Evolutionary conservation across 2,329 filamentous ascomycete species (phyloP).

Genomic region (Botryotinia narcissicola): DNA sequence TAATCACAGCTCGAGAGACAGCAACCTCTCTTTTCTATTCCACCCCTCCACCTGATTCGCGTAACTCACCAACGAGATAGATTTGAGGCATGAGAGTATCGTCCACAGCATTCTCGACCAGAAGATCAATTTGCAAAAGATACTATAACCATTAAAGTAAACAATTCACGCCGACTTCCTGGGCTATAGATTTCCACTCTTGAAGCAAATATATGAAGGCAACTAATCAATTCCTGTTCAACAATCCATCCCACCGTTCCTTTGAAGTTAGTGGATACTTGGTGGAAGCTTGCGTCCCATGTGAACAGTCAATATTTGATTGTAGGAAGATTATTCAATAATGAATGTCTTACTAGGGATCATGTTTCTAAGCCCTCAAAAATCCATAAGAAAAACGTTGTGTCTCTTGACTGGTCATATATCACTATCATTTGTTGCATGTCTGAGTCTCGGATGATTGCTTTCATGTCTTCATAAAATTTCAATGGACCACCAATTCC

Average conservation of each 20-base stretch:
- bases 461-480: not conserved
- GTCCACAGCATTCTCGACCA: not conserved
- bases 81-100: too few relatives aligned
- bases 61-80: not conserved
- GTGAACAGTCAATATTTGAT: not conserved
- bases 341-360: not conserved
- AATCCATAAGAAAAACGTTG: not conserved
- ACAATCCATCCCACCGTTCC: not conserved
- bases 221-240: not conserved
- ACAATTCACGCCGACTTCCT: not conserved
- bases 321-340: not conserved
- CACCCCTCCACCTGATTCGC: not conserved
- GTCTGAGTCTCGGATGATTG: constrained; percentile 20
- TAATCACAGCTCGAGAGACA: not conserved
- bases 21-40: not conserved
- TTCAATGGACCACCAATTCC: not conserved
- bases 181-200: not conserved
- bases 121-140: not conserved
- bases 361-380: not conserved
- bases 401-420: constrained; percentile 5
- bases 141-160: not conserved
- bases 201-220: not conserved
- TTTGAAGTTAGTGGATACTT: not conserved
- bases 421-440: constrained; percentile 15
- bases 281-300: not conserved